A percentile compares a stretch with the other conserved stretches of the same genome.
These are phyloP conservation scores for Silene coronaria DNA, from an alignment of 179 eudicot genomes.

Conservation along the genomic window DNA sequence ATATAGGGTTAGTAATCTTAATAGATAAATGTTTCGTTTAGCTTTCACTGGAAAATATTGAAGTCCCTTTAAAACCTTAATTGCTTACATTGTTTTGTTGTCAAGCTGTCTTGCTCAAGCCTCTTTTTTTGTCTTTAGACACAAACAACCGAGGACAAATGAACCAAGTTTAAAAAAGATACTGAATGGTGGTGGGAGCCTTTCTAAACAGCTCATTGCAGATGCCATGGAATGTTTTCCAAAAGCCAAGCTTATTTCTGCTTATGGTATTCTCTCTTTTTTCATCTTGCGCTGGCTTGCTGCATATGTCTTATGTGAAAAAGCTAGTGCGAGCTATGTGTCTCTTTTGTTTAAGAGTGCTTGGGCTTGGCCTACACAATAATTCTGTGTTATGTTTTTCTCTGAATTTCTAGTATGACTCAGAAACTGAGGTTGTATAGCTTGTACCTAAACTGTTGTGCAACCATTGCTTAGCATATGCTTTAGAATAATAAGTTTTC, in stretches of 20 bases:
- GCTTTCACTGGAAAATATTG: background rate
- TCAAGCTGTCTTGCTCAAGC: background rate
- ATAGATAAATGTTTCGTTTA: background rate
- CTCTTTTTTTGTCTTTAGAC: slow-evolving; percentile 27
- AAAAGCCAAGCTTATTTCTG: slow-evolving; percentile 67
- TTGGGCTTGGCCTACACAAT: background rate
- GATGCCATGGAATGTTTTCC: slow-evolving; percentile 49
- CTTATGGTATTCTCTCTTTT: slow-evolving; percentile 55
- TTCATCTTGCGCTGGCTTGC: background rate
- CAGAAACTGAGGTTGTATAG: background rate
- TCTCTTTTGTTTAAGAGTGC: slow-evolving; percentile 3
- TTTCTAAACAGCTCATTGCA: slow-evolving; percentile 47
- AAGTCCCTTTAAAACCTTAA: background rate
- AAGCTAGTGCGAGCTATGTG: background rate
- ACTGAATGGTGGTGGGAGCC: slow-evolving; percentile 89
- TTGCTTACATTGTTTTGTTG: background rate
- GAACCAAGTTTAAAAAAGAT: slow-evolving; percentile 50
- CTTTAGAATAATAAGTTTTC: background rate
- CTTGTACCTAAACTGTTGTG: background rate
- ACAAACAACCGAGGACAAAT: slow-evolving; percentile 25
- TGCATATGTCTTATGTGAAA: background rate
- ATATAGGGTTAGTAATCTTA: background rate
- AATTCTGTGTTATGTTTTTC: background rate
- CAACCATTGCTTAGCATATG: background rate
- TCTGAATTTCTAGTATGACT: background rate